Evolutionary conservation across 2,329 filamentous ascomycete species (phyloP).

Genomic region (Lecanicillium sp.): DNA sequence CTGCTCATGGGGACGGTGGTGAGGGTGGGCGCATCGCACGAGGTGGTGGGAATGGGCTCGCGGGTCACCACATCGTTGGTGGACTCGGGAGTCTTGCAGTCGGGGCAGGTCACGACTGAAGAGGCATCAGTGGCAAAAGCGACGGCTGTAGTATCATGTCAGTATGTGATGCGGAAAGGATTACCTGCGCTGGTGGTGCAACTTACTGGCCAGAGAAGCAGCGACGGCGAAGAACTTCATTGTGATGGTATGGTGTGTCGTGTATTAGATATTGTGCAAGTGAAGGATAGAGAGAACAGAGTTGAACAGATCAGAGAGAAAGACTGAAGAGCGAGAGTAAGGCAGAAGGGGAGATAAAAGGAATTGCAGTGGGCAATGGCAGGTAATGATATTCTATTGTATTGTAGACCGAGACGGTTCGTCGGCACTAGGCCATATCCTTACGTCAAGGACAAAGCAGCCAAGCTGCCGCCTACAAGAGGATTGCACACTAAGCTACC

Average conservation of each 20-base stretch:
- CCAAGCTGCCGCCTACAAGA: not conserved
- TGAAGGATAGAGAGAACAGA: not conserved
- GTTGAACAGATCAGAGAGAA: not conserved
- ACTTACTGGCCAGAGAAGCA: slow-evolving; percentile 11
- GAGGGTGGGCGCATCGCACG: slow-evolving; percentile 12
- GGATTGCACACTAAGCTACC: too few relatives aligned
- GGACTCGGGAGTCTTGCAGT: slow-evolving; percentile 11
- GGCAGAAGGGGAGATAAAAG: not conserved
- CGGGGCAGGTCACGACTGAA: slow-evolving; percentile 10
- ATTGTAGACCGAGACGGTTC: not conserved
- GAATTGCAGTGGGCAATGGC: not conserved
- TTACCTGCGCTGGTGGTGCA: not conserved
- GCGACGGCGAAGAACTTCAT: slow-evolving; percentile 11
- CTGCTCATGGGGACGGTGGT: slow-evolving; percentile 9
- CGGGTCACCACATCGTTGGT: slow-evolving; percentile 17
- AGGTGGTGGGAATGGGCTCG: slow-evolving; percentile 11
- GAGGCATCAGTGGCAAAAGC: slow-evolving; percentile 1
- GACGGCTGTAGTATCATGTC: not conserved
- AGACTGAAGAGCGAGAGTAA: not conserved
- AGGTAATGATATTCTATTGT: slow-evolving; percentile 2
- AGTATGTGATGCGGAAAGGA: not conserved
- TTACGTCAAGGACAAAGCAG: not conserved
- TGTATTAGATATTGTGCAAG: not conserved
- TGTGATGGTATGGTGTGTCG: not conserved
- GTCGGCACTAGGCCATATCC: not conserved